Base-by-base conservation (phyloP, 2,329 filamentous ascomycete genomes). In the Fusarium sp. region DNA sequence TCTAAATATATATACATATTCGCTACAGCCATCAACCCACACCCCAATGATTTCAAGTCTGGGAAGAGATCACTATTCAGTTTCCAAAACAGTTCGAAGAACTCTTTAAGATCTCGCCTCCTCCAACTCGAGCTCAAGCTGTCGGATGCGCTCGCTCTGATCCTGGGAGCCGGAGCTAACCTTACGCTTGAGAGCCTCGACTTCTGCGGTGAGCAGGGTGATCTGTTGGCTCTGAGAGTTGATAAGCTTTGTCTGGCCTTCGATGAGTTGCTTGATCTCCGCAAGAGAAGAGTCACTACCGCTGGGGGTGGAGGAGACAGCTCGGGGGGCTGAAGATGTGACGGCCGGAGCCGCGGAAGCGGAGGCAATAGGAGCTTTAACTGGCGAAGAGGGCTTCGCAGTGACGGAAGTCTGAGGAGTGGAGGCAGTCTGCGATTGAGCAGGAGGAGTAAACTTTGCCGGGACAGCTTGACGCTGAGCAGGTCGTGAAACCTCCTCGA, bases 401-500 rank as follows among this genome's bases (percentile, higher is more conserved):
- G 68, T 61, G 12, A 75, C 71, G 22, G 77, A 68, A 39, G 73
- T 63, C 44, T 72, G 66, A 33, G 76, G 70, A 46, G 68, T 65
- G 31, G 64, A 65, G 14, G 70, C 65, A n/a, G 75, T 55, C 52
- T 74, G 73, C 18, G 70, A 72, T 75, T 76, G 72, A 65, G 62
- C 78, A 59, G 67, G 82, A 75, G 84, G 79, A 33, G 82, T 77
- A 33, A 81, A 80, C 77, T 87, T 87, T 57, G 79, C 85, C 31
- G 79, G 76, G 33, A 79, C 80, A 50, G 83, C 76, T 27, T 84
- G 84, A 50, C 92, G 91, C 75, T 93, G 92, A 15, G 89, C 84
- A 25, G 94, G 93, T 79, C 94, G 94, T 36, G 92, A 82, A 36
- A 96, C 88, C 79, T 97, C 94, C 79, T 98, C 95, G 74, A 98